A percentile compares a stretch with the other conserved stretches of the same genome.
Evolutionary conservation across 257 asterid genomes (phyloP).

Genomic region (Solanum etuberosum): DNA sequence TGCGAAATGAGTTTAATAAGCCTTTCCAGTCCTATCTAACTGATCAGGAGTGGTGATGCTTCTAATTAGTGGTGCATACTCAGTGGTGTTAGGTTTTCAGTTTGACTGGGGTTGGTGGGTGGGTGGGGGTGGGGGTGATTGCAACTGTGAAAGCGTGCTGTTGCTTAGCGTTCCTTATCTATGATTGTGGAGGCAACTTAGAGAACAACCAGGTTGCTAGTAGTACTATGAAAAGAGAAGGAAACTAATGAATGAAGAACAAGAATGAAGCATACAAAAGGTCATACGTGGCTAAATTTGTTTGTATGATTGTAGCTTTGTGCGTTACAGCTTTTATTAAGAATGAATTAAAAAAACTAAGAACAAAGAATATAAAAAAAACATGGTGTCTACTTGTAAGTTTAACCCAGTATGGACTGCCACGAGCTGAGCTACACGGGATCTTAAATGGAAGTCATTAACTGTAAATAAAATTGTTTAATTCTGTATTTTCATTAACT

Average conservation of each 20-base stretch:
- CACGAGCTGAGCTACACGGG: neutral
- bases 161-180: neutral
- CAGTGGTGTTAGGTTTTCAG: neutral
- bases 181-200: neutral
- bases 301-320: neutral
- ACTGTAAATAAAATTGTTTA: neutral
- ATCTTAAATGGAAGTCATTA: neutral
- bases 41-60: neutral
- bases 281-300: neutral
- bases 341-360: neutral
- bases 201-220: neutral
- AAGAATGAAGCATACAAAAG: neutral
- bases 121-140: neutral
- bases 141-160: neutral
- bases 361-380: neutral
- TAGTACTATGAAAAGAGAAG: neutral
- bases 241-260: neutral
- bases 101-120: neutral
- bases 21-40: neutral
- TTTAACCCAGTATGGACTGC: neutral
- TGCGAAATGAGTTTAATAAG: neutral
- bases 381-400: neutral
- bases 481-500: neutral
- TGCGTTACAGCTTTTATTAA: neutral
- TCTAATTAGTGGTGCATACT: neutral